Percentiles rank a stretch among this genome's conserved stretches.
phyloP scores from a whole-genome alignment of 179 eudicot genomes.

The Silene coronaria region DNA sequence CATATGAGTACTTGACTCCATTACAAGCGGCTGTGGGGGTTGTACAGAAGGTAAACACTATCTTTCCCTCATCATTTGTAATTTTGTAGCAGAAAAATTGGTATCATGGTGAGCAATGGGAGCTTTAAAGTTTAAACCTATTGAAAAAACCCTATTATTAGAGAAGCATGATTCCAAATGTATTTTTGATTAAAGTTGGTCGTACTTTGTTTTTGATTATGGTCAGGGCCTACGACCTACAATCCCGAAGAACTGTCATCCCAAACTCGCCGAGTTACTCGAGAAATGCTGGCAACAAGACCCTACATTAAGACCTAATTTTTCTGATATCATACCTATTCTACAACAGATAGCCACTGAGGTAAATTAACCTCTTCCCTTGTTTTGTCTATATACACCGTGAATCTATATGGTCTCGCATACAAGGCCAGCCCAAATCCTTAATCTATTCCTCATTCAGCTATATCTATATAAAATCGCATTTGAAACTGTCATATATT shows the following conservation, averaged over 20 bases:
- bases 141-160: not conserved
- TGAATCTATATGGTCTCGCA: not conserved
- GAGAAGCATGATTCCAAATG: not conserved
- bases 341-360: slow-evolving; percentile 68
- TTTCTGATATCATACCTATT: slow-evolving; percentile 58
- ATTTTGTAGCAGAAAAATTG: not conserved
- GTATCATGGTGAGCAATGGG: not conserved
- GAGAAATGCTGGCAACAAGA: slow-evolving; percentile 97
- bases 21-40: slow-evolving; percentile 99
- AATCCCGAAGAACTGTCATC: slow-evolving; percentile 69
- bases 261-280: slow-evolving; percentile 68
- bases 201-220: slow-evolving; percentile 5
- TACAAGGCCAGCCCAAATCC: not conserved
- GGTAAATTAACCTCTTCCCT: slow-evolving; percentile 30
- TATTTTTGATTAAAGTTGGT: not conserved
- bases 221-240: slow-evolving; percentile 76
- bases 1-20: slow-evolving; percentile 84
- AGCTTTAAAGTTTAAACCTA: not conserved
- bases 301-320: slow-evolving; percentile 73
- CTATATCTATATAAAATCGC: not conserved
- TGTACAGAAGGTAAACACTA: slow-evolving; percentile 70
- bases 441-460: not conserved
- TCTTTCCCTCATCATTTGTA: not conserved
- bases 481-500: too few relatives aligned
- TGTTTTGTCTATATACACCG: not conserved